Base-by-base conservation (phyloP, 2,329 filamentous ascomycete species). In the Tolypocladium amazonense region DNA sequence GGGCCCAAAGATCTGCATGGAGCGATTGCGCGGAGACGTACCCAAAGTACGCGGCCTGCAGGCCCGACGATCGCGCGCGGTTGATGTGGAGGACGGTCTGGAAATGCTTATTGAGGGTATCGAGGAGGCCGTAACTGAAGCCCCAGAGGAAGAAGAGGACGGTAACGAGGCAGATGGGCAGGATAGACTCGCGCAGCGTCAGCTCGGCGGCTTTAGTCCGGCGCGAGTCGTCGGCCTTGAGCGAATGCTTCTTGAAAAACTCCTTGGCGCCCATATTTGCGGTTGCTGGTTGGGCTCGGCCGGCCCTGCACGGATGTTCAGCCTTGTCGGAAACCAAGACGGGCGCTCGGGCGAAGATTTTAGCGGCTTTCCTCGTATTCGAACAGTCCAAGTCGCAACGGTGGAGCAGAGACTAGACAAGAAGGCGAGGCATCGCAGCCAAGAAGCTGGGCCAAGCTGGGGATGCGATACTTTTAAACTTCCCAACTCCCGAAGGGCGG, bases 121-220 rank as follows among this genome's bases (percentile, higher is more conserved):
- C 75, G 55, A 79, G 70, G 23, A 79, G 69, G 52, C 77, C 75
- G 63, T 78, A 78, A 59, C 73, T 75, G 65, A 79, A 78, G 14
- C 76, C 76, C 76, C 76, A 78, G 47, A 79, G 73, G 61, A 78
- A 78, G 69, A 78, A 78, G 38, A 78, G 70, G 33, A 74, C 69
- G 8, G 77, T 79, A 54, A 77, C 76, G 5, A 91, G 78, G 59
- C 77, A 76, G 54, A 90, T 79, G 3, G 88, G 88, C 65, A 82
- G 81, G 58, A 90, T 77, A 15, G 87, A 90, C 67, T 88, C 79
- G 58, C 84, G 77, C 37, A 89, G 70, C 0, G 86, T 89, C 62
- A 90, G 75, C 70, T 88, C 75, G 11, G 77, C 76, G 1, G 76
- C 76, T 56, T 68, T 73, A 20, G 77, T 80, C 53, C 72, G 69